Percentiles rank a stretch among this genome's conserved stretches.
Evolutionary conservation across 495 filamentous ascomycete genomes (phyloP).

Genomic region (Hypomontagnella monticulosa): DNA sequence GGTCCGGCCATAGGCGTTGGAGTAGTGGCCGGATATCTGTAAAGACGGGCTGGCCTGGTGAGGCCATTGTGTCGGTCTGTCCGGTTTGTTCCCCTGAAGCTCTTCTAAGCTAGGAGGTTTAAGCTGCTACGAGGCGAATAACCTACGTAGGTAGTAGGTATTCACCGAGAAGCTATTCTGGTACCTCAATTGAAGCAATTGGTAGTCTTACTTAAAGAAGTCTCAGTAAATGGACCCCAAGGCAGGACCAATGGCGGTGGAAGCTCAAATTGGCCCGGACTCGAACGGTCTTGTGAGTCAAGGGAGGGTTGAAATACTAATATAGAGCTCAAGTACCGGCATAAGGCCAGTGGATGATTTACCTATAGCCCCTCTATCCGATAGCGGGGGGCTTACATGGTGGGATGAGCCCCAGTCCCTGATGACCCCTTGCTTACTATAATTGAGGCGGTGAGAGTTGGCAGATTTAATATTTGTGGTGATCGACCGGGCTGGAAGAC

Average conservation of each 20-base stretch:
- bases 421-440: not conserved
- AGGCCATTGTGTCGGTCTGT: slow-evolving; percentile 25
- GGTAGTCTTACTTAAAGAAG: not conserved
- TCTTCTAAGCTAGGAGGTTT: not conserved
- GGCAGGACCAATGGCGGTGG: not conserved
- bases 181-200: not conserved
- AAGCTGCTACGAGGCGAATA: not conserved
- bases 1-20: slow-evolving; percentile 76
- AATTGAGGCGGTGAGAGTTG: slow-evolving; percentile 19
- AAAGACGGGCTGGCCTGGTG: slow-evolving; percentile 38
- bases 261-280: not conserved
- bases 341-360: slow-evolving; percentile 8
- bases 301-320: slow-evolving; percentile 2
- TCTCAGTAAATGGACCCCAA: not conserved
- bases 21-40: slow-evolving; percentile 85
- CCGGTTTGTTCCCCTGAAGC: not conserved
- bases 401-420: not conserved
- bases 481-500: slow-evolving; percentile 5
- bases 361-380: slow-evolving; percentile 28
- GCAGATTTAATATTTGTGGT: slow-evolving; percentile 9
- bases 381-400: slow-evolving; percentile 15
- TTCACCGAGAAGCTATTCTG: not conserved
- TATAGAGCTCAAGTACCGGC: slow-evolving; percentile 1
- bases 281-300: slow-evolving; percentile 1
- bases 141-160: not conserved